phyloP scores from a whole-genome alignment of 106 monocot genomes.

The Hemerocallis citrina region DNA sequence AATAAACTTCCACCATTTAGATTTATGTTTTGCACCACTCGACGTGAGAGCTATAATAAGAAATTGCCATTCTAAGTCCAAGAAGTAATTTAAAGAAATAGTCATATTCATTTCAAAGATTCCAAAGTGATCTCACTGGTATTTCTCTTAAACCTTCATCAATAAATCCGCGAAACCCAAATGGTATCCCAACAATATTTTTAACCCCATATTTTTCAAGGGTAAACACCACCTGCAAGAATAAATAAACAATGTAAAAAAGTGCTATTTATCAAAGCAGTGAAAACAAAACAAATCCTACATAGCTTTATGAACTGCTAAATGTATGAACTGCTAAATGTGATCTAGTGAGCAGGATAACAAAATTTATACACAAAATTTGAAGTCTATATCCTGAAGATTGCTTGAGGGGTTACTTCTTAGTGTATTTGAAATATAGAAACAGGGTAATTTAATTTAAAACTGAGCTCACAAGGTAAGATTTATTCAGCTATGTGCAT shows the following conservation, averaged over 20 bases:
- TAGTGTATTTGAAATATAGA: too few species aligned
- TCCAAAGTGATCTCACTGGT: slow-evolving; percentile 24
- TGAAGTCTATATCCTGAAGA: too few species aligned
- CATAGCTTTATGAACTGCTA: too few species aligned
- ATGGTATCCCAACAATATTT: slow-evolving; percentile 80
- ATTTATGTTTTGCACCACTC: slow-evolving; percentile 73
- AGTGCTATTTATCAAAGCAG: too few species aligned
- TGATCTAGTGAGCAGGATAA: too few species aligned
- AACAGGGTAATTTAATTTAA: too few species aligned
- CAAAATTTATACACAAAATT: too few species aligned
- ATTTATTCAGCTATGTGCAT: too few species aligned
- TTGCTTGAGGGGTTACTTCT: too few species aligned
- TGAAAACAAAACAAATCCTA: too few species aligned
- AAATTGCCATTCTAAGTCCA: neutral
- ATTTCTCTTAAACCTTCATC: slow-evolving; percentile 49
- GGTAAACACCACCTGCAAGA: slow-evolving; percentile 74
- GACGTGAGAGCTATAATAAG: slow-evolving; percentile 50
- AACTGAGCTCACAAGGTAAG: too few species aligned
- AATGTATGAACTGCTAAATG: neutral
- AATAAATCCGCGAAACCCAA: slow-evolving; percentile 75
- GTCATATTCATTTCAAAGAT: neutral
- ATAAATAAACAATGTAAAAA: slow-evolving; percentile 2
- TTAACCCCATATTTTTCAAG: slow-evolving; percentile 87
- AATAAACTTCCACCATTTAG: slow-evolving; percentile 79
- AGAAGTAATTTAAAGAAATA: neutral